Percentiles rank a stretch among this genome's conserved stretches.
Evolutionary conservation across 495 filamentous ascomycete species (phyloP).

Genomic region (Achaetomiella virescens): DNA sequence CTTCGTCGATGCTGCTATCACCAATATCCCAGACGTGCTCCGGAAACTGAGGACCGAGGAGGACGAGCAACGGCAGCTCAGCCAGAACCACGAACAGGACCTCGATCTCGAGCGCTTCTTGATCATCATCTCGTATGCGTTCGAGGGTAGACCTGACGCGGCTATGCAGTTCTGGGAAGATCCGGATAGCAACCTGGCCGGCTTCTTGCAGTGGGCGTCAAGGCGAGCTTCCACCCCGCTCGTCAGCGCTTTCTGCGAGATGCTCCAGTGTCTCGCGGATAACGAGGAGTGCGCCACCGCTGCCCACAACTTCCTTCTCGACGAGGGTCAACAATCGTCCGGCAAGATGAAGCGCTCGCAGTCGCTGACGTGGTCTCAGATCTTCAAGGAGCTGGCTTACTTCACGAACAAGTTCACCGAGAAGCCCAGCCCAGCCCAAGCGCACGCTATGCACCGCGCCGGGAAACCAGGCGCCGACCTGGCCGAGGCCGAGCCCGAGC

Average conservation of each 20-base stretch:
- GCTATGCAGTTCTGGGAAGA: conserved; percentile 86
- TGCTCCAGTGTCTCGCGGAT: conserved; percentile 78
- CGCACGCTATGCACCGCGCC: conserved; percentile 45
- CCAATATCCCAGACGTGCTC: conserved; percentile 88
- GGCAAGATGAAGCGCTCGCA: conserved; percentile 71
- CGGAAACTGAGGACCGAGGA: conserved; percentile 81
- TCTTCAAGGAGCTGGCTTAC: conserved; percentile 79
- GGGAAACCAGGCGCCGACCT: conserved; percentile 49
- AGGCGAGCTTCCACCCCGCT: conserved; percentile 85
- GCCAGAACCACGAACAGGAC: conserved; percentile 66
- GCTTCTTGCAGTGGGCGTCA: conserved; percentile 94
- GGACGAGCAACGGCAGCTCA: conserved; percentile 72
- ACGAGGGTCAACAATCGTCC: conserved; percentile 67
- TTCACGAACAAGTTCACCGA: conserved; percentile 65
- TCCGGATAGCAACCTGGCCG: conserved; percentile 79
- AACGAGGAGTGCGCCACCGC: conserved; percentile 71
- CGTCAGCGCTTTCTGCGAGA: conserved; percentile 90
- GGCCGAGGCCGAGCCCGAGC: conserved; percentile 74
- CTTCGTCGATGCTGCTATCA: conserved; percentile 84
- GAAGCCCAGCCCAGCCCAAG: conserved; percentile 50
- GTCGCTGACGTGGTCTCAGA: conserved; percentile 84
- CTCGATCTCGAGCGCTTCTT: conserved; percentile 86
- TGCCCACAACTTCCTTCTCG: conserved; percentile 81
- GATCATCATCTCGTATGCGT: conserved; percentile 86
- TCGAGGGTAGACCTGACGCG: conserved; percentile 71